Base-by-base conservation (phyloP, 139 green algal genomes). In the Pycnococcus provasolii region DNA sequence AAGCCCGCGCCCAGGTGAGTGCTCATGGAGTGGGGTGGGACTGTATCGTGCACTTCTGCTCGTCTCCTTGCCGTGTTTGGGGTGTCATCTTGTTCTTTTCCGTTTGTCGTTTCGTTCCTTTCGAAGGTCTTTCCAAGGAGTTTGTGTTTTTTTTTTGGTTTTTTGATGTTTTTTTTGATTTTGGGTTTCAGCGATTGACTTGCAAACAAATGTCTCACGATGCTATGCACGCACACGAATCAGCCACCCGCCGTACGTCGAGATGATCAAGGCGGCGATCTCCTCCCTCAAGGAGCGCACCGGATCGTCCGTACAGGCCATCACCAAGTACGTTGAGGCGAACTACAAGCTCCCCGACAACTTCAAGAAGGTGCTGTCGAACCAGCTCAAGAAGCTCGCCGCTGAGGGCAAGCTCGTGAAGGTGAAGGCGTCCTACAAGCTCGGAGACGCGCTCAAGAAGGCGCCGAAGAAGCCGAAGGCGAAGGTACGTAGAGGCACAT, bases 301-400 rank as follows among this genome's bases (percentile, higher is more conserved):
- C 26, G 87, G 87, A 54, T 90, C 81, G 15, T 83, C 67, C 45
- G 40, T 77, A 43, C 69, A 67, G 3, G 87, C 87, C 59, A 91
- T 94, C 61, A 82, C 75, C 71, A 94, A 94, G 86, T 81, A 73
- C 64, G 77, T 94, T 45, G 77, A 73, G n/a, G 64, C 66, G 50
- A 88, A 84, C 68, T 81, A 87, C 80, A 77, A 77, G 63, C 44
- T 77, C 15, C 64, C 72, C 4, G 62, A 61, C 46, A 77, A 71
- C 64, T 92, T 74, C 61, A 73, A 85, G 60, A 89, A 89, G 79
- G 74, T 64, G 11, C 64, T 85, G 1, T 70, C 45, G 42, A 59
- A 46, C 47, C 54, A 72, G 62, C 40, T 90, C 41, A 86, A 83
- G 67, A 74, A 77, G 1, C 67, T 87, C 42, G 72, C 69, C 0